Base-by-base conservation (phyloP, 2,329 filamentous ascomycete genomes). In the Fusarium nematophilum region DNA sequence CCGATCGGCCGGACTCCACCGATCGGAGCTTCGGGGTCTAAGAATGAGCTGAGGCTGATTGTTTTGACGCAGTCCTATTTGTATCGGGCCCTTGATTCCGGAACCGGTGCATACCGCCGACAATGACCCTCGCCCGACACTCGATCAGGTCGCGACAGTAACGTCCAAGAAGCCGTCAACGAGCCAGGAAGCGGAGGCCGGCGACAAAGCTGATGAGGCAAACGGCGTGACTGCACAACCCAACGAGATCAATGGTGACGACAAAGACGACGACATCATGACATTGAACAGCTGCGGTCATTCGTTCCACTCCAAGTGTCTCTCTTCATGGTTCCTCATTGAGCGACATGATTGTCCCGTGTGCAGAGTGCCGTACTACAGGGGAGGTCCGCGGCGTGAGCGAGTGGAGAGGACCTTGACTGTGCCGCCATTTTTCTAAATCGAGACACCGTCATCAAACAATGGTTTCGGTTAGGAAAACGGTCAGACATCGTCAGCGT, bases 261-360 rank as follows among this genome's bases (percentile, higher is more conserved):
- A 44, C 4, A 30, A 30, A 15, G 62, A 70, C 5, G 68, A 73
- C 44, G 74, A 78, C 4, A 64, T 78, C 4, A 25, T 80, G 43
- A 74, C 69, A 38, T 58, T 78, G 40, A 74, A 74, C 36, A 62
- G 47, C 15, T 80, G 77, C 33, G 70, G 69, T 1, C 78, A 79
- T 34, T 62, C 70, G 2, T 80, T 78, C 47, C 77, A 79, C 58
- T 70, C 73, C 5, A 70, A 69, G 7, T 79, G 78, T 18, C 66
- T 80, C 18, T 72, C 70, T 3, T 72, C 70, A 0, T 80, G 77
- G 77, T 77, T 77, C 44, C 51, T 77, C 27, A 69, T 71, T 23
- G 67, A 70, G 15, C 67, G 75, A 4, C 72, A 73, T 46, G 68
- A 73, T 25, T 80, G 78, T 29, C 77, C 77, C 1, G 64, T 79